phyloP scores from a whole-genome alignment of 495 filamentous ascomycete species.

The Letharia columbiana region DNA sequence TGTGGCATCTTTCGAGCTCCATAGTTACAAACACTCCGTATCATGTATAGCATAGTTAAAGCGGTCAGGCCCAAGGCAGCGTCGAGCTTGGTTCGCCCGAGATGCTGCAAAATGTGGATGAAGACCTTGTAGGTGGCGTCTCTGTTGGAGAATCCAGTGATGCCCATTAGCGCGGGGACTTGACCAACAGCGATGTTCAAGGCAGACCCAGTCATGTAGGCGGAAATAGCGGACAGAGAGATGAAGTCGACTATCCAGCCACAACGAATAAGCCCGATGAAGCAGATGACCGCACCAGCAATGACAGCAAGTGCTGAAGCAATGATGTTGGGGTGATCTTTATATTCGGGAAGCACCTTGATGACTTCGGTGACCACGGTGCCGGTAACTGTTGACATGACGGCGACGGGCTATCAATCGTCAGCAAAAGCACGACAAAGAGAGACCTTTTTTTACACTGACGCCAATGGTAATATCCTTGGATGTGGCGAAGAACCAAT shows the following conservation, averaged over 20 bases:
- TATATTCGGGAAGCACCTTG: constrained; percentile 49
- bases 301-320: constrained; percentile 76
- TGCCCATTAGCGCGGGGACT: constrained; percentile 75
- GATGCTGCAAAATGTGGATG: constrained; percentile 76
- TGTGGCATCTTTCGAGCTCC: constrained; percentile 59
- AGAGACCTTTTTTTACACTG: constrained; percentile 32
- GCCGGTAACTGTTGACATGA: constrained; percentile 85
- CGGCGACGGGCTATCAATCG: constrained; percentile 70
- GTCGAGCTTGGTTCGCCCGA: constrained; percentile 60
- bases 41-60: constrained; percentile 71
- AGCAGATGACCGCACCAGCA: constrained; percentile 69
- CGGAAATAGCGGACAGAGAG: constrained; percentile 79
- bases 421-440: constrained; percentile 8
- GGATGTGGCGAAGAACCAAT: constrained; percentile 98
- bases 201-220: constrained; percentile 97
- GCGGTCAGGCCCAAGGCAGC: constrained; percentile 87
- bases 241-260: constrained; percentile 97
- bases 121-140: constrained; percentile 75
- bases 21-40: constrained; percentile 60
- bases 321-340: constrained; percentile 44
- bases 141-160: constrained; percentile 58
- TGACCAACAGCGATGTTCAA: constrained; percentile 88
- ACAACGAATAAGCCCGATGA: constrained; percentile 67
- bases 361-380: constrained; percentile 59
- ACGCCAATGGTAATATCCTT: constrained; percentile 99